Percentiles rank a stretch among this genome's conserved stretches.
These are phyloP conservation scores for Mortierella claussenii DNA, from an alignment of 192 early-diverging fungal genomes.

Conservation along the genomic window DNA sequence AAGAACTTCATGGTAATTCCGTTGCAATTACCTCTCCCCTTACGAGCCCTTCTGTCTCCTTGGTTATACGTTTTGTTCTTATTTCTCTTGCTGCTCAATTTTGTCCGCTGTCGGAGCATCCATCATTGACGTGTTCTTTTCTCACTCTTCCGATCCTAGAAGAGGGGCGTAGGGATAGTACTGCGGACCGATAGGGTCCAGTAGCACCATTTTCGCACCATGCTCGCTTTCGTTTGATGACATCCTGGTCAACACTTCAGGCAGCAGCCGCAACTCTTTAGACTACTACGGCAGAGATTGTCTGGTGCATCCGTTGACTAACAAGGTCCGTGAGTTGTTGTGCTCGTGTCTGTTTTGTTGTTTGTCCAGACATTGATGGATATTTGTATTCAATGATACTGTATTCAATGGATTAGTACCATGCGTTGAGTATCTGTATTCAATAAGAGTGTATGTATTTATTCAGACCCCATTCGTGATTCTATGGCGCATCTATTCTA, in stretches of 20 bases:
- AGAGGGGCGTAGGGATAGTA: not conserved
- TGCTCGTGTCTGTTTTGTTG: not conserved
- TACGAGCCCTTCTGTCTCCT: slow-evolving; percentile 3
- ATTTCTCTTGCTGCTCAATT: not conserved
- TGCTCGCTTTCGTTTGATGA: not conserved
- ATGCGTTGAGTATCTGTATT: not conserved
- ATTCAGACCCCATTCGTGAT: not conserved
- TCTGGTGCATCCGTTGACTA: not conserved
- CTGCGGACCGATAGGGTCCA: not conserved
- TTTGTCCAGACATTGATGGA: not conserved
- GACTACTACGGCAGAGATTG: not conserved
- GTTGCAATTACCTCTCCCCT: slow-evolving; percentile 7
- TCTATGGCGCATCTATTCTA: not conserved
- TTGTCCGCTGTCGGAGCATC: not conserved
- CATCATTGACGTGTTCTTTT: not conserved
- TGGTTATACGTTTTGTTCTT: not conserved
- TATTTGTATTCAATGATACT: not conserved
- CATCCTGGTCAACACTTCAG: not conserved
- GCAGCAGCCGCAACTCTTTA: not conserved
- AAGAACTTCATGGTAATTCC: slow-evolving; percentile 1
- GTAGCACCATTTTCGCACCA: not conserved
- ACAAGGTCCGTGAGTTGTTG: slow-evolving; percentile 5
- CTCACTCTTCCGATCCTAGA: too few species aligned
- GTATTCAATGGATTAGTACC: not conserved
- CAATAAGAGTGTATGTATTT: not conserved